phyloP scores from a whole-genome alignment of 176 grass and related monocot genomes.

The Hsuehochloa calcarea region DNA sequence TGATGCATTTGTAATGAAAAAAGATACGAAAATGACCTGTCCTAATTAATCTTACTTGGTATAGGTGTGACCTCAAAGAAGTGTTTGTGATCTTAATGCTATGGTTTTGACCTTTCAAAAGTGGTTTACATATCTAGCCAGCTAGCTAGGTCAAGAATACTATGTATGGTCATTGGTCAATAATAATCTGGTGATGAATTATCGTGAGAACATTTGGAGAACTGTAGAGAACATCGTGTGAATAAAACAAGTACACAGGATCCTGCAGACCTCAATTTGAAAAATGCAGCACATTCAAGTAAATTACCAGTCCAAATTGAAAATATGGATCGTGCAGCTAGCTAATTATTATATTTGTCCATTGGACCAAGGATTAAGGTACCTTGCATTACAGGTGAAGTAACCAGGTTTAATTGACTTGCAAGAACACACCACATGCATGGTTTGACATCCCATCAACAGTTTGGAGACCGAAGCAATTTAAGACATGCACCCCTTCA shows the following conservation, averaged over 20 bases:
- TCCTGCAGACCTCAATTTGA: background rate
- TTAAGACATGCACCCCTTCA: background rate
- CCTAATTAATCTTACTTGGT: too few species aligned
- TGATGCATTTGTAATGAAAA: too few species aligned
- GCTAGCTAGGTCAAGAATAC: background rate
- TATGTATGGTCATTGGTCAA: background rate
- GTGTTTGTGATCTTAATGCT: too few species aligned
- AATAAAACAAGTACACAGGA: background rate
- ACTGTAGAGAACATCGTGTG: background rate
- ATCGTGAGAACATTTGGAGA: background rate
- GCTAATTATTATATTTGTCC: background rate
- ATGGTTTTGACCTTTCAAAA: background rate
- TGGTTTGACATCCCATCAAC: slow-evolving; percentile 4
- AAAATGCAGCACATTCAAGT: background rate
- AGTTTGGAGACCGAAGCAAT: background rate
- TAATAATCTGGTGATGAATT: background rate
- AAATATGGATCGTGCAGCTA: background rate
- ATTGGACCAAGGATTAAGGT: slow-evolving; percentile 14
- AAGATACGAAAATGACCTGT: too few species aligned
- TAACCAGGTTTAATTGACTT: slow-evolving; percentile 27
- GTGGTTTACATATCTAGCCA: background rate
- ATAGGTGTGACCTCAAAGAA: too few species aligned
- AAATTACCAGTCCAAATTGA: slow-evolving; percentile 9
- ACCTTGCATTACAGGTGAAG: slow-evolving; percentile 27
- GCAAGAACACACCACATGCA: background rate